Evolutionary conservation across 805 yeast genomes (phyloP).

Genomic region (Candida adriatica): DNA sequence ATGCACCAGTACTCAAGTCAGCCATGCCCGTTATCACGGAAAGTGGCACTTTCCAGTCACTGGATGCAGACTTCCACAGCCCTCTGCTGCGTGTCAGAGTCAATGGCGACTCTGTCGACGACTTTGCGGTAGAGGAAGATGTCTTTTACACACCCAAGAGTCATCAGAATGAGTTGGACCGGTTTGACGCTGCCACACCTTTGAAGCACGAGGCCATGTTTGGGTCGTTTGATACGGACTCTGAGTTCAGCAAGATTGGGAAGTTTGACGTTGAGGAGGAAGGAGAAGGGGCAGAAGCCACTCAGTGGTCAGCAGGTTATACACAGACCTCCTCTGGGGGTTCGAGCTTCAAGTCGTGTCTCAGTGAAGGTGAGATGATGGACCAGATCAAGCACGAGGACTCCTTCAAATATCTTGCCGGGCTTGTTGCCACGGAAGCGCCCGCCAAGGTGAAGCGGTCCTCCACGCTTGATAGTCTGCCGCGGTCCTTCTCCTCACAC

Average conservation of each 20-base stretch:
- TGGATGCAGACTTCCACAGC: constrained; percentile 18
- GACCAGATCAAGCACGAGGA: constrained; percentile 25
- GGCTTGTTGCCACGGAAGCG: constrained; percentile 2
- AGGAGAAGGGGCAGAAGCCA: constrained; percentile 7
- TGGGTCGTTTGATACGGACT: constrained; percentile 4
- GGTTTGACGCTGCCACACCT: constrained; percentile 4
- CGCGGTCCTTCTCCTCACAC: constrained; percentile 29
- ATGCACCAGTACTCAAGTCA: background rate
- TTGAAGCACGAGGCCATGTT: constrained; percentile 2
- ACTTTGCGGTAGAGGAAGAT: constrained; percentile 14
- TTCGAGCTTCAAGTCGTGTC: constrained; percentile 20
- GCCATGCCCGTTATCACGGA: background rate
- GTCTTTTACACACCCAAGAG: constrained; percentile 22
- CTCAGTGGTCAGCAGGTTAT: constrained; percentile 8
- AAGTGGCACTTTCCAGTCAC: constrained; percentile 9
- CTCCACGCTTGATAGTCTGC: constrained; percentile 14
- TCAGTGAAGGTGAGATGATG: constrained; percentile 7
- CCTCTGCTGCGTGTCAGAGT: constrained; percentile 19
- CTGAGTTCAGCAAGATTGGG: background rate
- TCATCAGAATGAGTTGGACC: constrained; percentile 6
- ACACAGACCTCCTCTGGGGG: constrained; percentile 1
- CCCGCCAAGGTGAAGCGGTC: constrained; percentile 3
- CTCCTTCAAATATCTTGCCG: constrained; percentile 40
- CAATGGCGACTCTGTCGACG: constrained; percentile 10
- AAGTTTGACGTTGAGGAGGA: constrained; percentile 1